phyloP scores from a whole-genome alignment of 139 green algal genomes.

The Chlamydomonas incerta region DNA sequence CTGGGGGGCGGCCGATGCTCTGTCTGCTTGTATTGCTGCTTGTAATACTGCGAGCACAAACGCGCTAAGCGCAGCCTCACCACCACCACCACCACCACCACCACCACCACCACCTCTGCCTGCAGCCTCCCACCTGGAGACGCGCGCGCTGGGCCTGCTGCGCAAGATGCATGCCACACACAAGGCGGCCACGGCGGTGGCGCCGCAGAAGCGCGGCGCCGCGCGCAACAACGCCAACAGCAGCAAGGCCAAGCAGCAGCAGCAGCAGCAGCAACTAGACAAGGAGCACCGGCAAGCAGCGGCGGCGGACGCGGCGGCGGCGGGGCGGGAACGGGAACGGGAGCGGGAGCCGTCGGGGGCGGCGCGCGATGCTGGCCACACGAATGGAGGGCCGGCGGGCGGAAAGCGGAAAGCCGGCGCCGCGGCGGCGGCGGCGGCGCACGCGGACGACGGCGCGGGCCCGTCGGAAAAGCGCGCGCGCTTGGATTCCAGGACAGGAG shows the following conservation, averaged over 20 bases:
- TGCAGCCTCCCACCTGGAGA: conserved; percentile 90
- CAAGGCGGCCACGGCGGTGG: conserved; percentile 27
- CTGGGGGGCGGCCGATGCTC: no score
- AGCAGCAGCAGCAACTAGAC: neutral
- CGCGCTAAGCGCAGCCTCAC: no score
- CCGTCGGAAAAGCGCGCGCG: conserved; percentile 6
- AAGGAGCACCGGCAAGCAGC: neutral
- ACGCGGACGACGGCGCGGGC: neutral
- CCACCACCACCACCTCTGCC: no score
- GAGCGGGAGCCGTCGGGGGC: neutral
- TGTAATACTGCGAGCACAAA: no score
- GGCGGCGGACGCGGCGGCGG: neutral
- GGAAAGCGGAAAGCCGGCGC: conserved; percentile 21
- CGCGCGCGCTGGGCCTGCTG: conserved; percentile 83
- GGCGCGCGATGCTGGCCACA: neutral
- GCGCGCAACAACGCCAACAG: conserved; percentile 1
- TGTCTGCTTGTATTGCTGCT: no score
- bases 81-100: no score
- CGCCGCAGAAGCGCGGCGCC: conserved; percentile 11
- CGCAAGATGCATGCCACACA: conserved; percentile 71
- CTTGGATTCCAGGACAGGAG: neutral
- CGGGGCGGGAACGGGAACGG: neutral
- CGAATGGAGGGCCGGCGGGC: neutral
- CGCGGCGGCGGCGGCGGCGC: neutral
- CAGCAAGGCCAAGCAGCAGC: no score